Evolutionary conservation across 2,329 filamentous ascomycete genomes (phyloP).

Genomic region (Cadophora malorum): DNA sequence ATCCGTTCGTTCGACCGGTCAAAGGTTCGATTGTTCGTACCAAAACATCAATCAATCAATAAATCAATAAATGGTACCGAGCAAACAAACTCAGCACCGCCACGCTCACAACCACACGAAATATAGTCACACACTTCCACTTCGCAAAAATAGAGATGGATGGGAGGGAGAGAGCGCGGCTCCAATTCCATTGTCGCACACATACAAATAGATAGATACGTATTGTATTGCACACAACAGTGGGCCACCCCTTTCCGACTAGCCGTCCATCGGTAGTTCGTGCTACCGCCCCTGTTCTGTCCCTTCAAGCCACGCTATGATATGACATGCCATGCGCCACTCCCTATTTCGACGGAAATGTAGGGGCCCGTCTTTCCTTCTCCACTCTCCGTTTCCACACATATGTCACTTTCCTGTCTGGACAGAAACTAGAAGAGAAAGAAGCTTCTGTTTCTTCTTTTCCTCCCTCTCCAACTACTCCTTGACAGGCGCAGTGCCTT

Average conservation of each 20-base stretch:
- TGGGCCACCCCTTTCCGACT: neutral
- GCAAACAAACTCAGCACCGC: neutral
- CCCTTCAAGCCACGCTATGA: neutral
- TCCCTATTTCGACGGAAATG: neutral
- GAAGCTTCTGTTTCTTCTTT: neutral
- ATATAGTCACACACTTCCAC: neutral
- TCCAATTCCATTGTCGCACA: neutral
- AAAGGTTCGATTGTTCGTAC: too few relatives aligned
- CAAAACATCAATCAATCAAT: neutral
- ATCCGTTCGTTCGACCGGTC: too few relatives aligned
- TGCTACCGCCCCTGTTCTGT: neutral
- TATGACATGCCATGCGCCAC: neutral
- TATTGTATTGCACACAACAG: too few relatives aligned
- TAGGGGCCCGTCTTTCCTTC: neutral
- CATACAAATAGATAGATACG: neutral
- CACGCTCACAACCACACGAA: neutral
- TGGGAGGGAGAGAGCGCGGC: neutral
- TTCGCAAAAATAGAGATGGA: neutral
- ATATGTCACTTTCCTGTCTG: neutral
- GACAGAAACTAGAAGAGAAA: neutral
- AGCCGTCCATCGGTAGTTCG: neutral
- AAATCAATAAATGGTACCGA: neutral
- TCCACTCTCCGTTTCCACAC: neutral
- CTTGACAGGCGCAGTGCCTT: neutral
- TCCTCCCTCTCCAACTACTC: too few relatives aligned